Evolutionary conservation across 352 stramenopile species (phyloP), one percentile per base, ranked within the genome.

Genomic region (Pythium utonaiense): DNA sequence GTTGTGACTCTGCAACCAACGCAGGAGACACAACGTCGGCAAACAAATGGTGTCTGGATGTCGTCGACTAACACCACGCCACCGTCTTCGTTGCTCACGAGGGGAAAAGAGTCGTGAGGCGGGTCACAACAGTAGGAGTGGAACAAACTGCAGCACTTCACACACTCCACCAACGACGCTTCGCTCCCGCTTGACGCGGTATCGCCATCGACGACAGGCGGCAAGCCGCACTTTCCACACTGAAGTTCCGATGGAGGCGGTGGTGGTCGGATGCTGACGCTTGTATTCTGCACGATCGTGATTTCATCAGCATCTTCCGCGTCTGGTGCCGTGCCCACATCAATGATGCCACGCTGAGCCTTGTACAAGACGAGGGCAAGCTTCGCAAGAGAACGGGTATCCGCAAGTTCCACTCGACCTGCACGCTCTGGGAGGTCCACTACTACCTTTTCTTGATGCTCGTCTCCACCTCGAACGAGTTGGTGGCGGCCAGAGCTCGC

Each of bases 91-190:
- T 71, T 64, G 10, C 74, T 85, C 14, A 86, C 42, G 12, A 93
- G 60, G 12, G 82, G 80, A 17, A 82, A 79, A 6, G 66, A 62
- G 5, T 81, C 71, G 58, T 91, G 69, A 6, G 86, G 86, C 4
- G 84, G 85, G 57, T 93, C 83, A 44, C 83, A 91, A 49, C 86
- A 96, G n/a, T 76, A 83, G 1, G 59, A 42, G 62, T 96, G 86
- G 27, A 83, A 94, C 1, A 60, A 53, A 12, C 64, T 57, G 6
- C 70, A 25, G 50, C 86, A 96, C 25, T 79, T 76, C 9, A 66
- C 54, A 31, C 86, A 96, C 25, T 60, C 50, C 16, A 92, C 66
- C 24, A 94, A 61, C 13, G 53, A 42, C 28, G 24, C 27, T 3
- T 53, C 45, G 31, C 19, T 24, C 19, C 36, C 28, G 2, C 28